Percentiles rank a stretch among this genome's conserved stretches.
These are phyloP conservation scores for Penicillium subrubescens DNA, from an alignment of 495 filamentous ascomycete species.

Conservation along the genomic window DNA sequence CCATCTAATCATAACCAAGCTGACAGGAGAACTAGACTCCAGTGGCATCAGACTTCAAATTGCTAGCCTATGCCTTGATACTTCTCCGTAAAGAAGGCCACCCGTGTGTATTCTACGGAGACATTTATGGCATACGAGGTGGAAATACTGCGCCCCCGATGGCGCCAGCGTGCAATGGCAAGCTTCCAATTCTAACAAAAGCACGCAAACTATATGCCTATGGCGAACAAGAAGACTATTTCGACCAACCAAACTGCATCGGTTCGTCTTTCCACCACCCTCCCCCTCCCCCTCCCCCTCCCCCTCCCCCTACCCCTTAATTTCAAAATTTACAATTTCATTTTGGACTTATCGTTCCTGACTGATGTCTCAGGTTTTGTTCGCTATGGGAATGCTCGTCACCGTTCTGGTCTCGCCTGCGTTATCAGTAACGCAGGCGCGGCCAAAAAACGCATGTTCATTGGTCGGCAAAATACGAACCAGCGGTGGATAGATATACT, in stretches of 20 bases:
- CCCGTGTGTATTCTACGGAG: constrained; percentile 75
- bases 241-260: constrained; percentile 65
- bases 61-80: constrained; percentile 63
- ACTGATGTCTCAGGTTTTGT: constrained; percentile 52
- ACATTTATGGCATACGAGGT: constrained; percentile 68
- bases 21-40: constrained; percentile 38
- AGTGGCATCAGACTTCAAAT: constrained; percentile 58
- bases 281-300: background rate
- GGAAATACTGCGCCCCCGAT: constrained; percentile 44
- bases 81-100: constrained; percentile 66
- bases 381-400: constrained; percentile 58
- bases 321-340: background rate
- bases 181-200: constrained; percentile 61
- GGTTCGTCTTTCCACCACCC: constrained; percentile 36
- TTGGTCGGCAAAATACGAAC: constrained; percentile 57
- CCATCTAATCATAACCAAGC: background rate
- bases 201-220: constrained; percentile 71
- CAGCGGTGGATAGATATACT: constrained; percentile 67
- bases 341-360: constrained; percentile 6
- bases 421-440: constrained; percentile 58
- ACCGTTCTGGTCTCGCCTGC: constrained; percentile 56
- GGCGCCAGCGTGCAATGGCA: constrained; percentile 59
- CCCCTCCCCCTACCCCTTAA: background rate
- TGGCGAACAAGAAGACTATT: constrained; percentile 69
- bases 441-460: constrained; percentile 59